Conservation (phyloP, 345 rosid genomes). For the Excoecaria cochinchinensis region DNA sequence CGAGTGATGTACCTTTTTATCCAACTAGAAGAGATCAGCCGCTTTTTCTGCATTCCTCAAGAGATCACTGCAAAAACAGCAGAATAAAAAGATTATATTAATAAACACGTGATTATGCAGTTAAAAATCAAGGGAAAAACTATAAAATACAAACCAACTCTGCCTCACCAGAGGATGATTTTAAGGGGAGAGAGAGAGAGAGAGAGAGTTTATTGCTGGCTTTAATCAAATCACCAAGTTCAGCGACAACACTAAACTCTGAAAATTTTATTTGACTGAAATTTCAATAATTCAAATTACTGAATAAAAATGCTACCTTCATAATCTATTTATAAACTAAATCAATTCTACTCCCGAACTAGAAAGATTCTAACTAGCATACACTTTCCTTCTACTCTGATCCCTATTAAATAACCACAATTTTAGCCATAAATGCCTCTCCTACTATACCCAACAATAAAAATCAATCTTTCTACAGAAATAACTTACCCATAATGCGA, state of each 20-base stretch:
- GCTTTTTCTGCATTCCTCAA: slow-evolving; percentile 13
- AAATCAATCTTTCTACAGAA: background rate
- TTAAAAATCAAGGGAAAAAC: background rate
- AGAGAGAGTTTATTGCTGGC: slow-evolving; percentile 4
- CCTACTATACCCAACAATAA: slow-evolving; percentile 23
- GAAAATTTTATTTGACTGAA: no score
- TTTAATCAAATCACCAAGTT: background rate
- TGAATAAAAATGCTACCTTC: no score
- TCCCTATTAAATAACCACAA: slow-evolving; percentile 36
- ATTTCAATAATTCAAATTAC: no score
- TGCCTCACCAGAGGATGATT: background rate
- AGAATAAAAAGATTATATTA: background rate
- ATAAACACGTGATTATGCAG: background rate
- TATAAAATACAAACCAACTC: background rate
- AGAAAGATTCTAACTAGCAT: no score
- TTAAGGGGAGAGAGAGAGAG: slow-evolving; percentile 2
- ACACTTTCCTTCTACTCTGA: background rate
- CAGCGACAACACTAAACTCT: background rate
- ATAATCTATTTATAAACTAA: no score
- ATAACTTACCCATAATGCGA: background rate
- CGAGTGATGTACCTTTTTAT: slow-evolving; percentile 17
- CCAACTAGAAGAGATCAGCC: background rate
- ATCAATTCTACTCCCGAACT: no score
- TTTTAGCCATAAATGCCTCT: slow-evolving; percentile 44
- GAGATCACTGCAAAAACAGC: slow-evolving; percentile 20